A percentile compares a stretch with the other conserved stretches of the same genome.
Evolutionary conservation across 108 stramenopile genomes (phyloP).

Genomic region (Licmophora abbreviata): DNA sequence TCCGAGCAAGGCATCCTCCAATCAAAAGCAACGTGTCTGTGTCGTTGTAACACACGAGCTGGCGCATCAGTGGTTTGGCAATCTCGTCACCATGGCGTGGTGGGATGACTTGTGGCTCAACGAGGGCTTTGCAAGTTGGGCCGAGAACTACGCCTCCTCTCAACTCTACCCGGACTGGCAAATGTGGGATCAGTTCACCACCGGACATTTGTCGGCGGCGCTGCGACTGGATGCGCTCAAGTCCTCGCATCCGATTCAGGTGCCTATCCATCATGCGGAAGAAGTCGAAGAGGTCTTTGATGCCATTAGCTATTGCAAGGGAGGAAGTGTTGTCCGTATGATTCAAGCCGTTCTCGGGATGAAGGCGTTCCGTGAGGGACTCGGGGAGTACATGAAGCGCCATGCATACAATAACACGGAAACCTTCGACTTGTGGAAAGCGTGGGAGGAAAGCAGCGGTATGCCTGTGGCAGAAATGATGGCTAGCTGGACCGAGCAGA

Average conservation of each 20-base stretch:
- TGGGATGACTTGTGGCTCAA: constrained; percentile 98
- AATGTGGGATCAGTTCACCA: constrained; percentile 93
- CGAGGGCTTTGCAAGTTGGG: constrained; percentile 93
- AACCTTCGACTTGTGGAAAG: constrained; percentile 89
- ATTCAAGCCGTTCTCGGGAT: constrained; percentile 86
- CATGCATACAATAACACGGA: constrained; percentile 88
- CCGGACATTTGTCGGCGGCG: constrained; percentile 71
- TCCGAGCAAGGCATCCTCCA: constrained; percentile 56
- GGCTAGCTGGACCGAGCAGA: constrained; percentile 93
- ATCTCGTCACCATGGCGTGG: constrained; percentile 95
- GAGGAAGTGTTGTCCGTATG: constrained; percentile 86
- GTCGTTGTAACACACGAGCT: constrained; percentile 96
- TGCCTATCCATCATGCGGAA: constrained; percentile 87
- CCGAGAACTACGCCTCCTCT: constrained; percentile 79
- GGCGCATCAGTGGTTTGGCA: constrained; percentile 94
- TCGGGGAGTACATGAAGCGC: constrained; percentile 78
- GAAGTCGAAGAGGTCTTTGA: constrained; percentile 98
- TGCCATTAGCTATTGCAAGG: constrained; percentile 87
- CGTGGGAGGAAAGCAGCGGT: constrained; percentile 86
- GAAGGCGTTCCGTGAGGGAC: constrained; percentile 69
- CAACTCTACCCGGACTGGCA: constrained; percentile 65
- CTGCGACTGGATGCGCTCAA: constrained; percentile 80
- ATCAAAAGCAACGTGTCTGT: constrained; percentile 86
- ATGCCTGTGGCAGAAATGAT: constrained; percentile 86
- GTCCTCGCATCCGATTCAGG: constrained; percentile 90